A percentile compares a stretch with the other conserved stretches of the same genome.
Evolutionary conservation across 495 filamentous ascomycete genomes (phyloP).

Genomic region (Trichoderma reesei): DNA sequence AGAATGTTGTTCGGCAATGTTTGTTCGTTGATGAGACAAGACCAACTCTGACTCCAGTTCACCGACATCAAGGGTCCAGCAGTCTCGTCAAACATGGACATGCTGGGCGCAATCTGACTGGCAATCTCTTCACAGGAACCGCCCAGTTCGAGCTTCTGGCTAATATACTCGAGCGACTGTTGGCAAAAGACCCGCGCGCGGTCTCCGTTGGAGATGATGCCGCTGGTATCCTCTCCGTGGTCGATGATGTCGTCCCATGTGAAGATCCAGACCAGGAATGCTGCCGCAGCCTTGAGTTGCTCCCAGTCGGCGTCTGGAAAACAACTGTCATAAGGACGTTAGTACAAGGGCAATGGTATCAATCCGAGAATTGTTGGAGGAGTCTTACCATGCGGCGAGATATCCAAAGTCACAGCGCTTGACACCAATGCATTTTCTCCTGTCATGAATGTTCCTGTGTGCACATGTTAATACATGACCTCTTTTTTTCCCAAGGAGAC

Average conservation of each 20-base stretch:
- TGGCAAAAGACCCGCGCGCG: not conserved
- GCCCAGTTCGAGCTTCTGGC: not conserved
- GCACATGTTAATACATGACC: not conserved
- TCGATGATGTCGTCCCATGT: not conserved
- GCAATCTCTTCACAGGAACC: not conserved
- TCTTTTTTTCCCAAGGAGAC: not conserved
- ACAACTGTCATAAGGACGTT: not conserved
- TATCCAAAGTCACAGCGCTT: not conserved
- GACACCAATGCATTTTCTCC: not conserved
- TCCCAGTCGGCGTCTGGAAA: not conserved
- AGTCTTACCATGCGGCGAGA: not conserved
- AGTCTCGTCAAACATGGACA: not conserved
- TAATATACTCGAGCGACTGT: not conserved
- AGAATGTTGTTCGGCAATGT: not conserved
- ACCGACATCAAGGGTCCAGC: not conserved
- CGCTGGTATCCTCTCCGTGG: not conserved
- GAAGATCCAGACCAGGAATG: not conserved
- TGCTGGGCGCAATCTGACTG: not conserved
- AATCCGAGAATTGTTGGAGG: not conserved
- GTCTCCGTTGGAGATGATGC: not conserved
- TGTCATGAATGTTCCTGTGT: not conserved
- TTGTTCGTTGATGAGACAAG: not conserved
- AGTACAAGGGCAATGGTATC: not conserved
- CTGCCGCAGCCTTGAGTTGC: not conserved
- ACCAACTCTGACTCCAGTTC: not conserved